Conservation (phyloP, 805 yeast species). For the Pichia exigua region DNA sequence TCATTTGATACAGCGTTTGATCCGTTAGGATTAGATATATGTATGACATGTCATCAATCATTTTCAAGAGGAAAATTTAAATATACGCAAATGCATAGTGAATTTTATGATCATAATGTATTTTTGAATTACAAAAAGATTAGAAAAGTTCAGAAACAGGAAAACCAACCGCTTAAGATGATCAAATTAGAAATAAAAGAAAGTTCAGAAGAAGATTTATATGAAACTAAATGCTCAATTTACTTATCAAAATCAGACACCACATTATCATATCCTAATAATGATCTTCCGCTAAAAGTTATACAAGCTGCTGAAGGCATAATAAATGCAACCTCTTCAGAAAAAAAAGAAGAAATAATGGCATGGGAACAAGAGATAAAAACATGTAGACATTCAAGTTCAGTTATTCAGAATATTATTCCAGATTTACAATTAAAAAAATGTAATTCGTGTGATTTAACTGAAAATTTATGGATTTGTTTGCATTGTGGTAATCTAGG, state of each 20-base stretch:
- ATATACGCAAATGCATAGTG: constrained; percentile 52
- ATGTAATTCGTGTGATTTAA: constrained; percentile 55
- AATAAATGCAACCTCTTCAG: constrained; percentile 49
- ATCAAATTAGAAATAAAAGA: constrained; percentile 63
- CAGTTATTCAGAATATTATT: constrained; percentile 35
- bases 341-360: constrained; percentile 59
- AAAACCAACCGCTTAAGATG: constrained; percentile 36
- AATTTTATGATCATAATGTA: constrained; percentile 42
- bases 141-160: constrained; percentile 34
- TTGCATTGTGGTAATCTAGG: constrained; percentile 85
- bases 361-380: constrained; percentile 88
- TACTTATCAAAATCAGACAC: constrained; percentile 31
- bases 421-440: constrained; percentile 29
- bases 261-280: constrained; percentile 23
- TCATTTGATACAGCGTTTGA: constrained; percentile 65
- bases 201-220: constrained; percentile 54
- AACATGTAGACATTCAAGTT: constrained; percentile 70
- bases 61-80: constrained; percentile 42
- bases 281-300: constrained; percentile 24
- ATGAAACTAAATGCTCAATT: constrained; percentile 36
- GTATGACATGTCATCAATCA: constrained; percentile 66
- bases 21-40: constrained; percentile 59
- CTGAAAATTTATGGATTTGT: constrained; percentile 87
- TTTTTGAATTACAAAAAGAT: constrained; percentile 54
- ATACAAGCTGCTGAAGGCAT: constrained; percentile 35